Conservation (phyloP, 2,329 filamentous ascomycete genomes). For the Pseudogymnoascus sp. region DNA sequence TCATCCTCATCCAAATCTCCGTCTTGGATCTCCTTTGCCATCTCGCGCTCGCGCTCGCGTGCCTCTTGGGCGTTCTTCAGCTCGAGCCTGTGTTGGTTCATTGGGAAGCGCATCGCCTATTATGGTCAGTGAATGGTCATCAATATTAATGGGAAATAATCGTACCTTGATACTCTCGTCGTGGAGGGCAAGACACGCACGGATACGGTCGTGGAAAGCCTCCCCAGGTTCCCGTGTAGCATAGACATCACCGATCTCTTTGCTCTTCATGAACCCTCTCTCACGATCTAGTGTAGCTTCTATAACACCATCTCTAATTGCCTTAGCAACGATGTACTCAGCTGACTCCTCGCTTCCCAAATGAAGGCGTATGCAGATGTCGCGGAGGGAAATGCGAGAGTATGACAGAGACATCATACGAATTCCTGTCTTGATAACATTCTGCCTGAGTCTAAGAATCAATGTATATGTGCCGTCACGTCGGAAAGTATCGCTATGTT, state of each 20-base stretch:
- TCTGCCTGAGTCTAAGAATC: slow-evolving; percentile 89
- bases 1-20: slow-evolving; percentile 96
- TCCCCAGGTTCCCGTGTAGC: slow-evolving; percentile 92
- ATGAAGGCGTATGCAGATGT: slow-evolving; percentile 93
- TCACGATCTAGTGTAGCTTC: slow-evolving; percentile 92
- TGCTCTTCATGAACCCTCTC: slow-evolving; percentile 96
- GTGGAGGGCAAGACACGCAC: slow-evolving; percentile 82
- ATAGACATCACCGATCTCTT: slow-evolving; percentile 92
- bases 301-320: slow-evolving; percentile 93
- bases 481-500: slow-evolving; percentile 77
- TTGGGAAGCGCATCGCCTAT: slow-evolving; percentile 95
- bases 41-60: slow-evolving; percentile 89
- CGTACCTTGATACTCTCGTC: slow-evolving; percentile 96
- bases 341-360: slow-evolving; percentile 94
- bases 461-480: slow-evolving; percentile 92
- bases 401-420: slow-evolving; percentile 99
- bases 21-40: slow-evolving; percentile 98
- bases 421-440: slow-evolving; percentile 98
- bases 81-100: slow-evolving; percentile 97
- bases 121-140: slow-evolving; percentile 10
- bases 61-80: slow-evolving; percentile 98
- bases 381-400: slow-evolving; percentile 90
- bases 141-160: slow-evolving; percentile 11
- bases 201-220: slow-evolving; percentile 94
- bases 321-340: slow-evolving; percentile 98